Percentiles rank a stretch among this genome's conserved stretches.
These are phyloP conservation scores for Aspergillus amoenus DNA, from an alignment of 2,329 filamentous ascomycete genomes.

Conservation along the genomic window DNA sequence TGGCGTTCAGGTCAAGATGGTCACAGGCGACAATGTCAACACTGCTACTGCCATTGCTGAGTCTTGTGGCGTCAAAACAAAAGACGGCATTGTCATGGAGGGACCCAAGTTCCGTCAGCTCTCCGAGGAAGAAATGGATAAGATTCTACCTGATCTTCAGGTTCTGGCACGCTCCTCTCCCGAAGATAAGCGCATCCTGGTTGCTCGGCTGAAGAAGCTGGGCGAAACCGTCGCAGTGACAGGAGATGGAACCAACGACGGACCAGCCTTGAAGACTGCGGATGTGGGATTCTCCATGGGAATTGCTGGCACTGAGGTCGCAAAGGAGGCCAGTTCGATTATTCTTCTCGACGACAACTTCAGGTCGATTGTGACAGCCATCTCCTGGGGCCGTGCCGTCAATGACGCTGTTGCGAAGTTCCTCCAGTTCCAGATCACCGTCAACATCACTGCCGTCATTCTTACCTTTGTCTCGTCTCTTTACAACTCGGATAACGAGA, in stretches of 20 bases:
- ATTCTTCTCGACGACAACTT: slow-evolving; percentile 69
- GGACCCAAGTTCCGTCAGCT: slow-evolving; percentile 66
- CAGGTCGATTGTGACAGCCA: slow-evolving; percentile 62
- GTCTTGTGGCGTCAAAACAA: slow-evolving; percentile 67
- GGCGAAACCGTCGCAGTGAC: slow-evolving; percentile 64
- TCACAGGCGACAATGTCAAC: slow-evolving; percentile 68
- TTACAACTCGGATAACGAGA: slow-evolving; percentile 64
- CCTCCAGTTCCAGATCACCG: slow-evolving; percentile 65
- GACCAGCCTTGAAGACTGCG: slow-evolving; percentile 63
- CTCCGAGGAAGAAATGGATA: slow-evolving; percentile 58
- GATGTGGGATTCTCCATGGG: slow-evolving; percentile 71
- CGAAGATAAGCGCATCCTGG: slow-evolving; percentile 66
- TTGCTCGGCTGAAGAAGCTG: slow-evolving; percentile 60
- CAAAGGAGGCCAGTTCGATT: slow-evolving; percentile 68
- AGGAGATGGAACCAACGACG: slow-evolving; percentile 68
- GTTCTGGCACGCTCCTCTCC: slow-evolving; percentile 66
- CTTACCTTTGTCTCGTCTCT: slow-evolving; percentile 88
- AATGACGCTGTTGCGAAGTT: slow-evolving; percentile 70
- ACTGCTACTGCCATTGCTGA: slow-evolving; percentile 72
- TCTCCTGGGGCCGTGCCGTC: slow-evolving; percentile 68
- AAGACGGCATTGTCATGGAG: slow-evolving; percentile 65
- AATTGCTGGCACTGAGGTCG: slow-evolving; percentile 65
- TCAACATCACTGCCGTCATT: slow-evolving; percentile 87
- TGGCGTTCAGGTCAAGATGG: slow-evolving; percentile 72
- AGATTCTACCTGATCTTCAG: slow-evolving; percentile 59